phyloP scores from a whole-genome alignment of 2,329 filamentous ascomycete species.

The Ceratocystis huliohia region DNA sequence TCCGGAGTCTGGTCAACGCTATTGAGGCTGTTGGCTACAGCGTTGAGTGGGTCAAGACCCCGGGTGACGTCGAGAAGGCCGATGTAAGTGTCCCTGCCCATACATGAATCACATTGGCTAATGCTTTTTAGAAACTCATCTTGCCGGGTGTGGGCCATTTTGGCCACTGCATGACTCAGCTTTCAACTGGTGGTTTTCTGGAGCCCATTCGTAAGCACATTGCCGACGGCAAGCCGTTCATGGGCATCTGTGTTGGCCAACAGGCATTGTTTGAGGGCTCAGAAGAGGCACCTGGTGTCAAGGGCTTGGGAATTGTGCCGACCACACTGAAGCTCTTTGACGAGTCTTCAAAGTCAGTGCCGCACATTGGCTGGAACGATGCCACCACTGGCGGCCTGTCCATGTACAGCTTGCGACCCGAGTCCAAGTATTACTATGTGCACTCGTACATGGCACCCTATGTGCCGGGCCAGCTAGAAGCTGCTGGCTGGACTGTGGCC shows the following conservation, averaged over 20 bases:
- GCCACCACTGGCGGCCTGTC: slow-evolving; percentile 48
- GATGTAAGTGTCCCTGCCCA: slow-evolving; percentile 45
- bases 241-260: slow-evolving; percentile 91
- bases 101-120: background rate
- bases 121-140: slow-evolving; percentile 60
- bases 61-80: slow-evolving; percentile 70
- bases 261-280: slow-evolving; percentile 85
- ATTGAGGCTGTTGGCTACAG: slow-evolving; percentile 91
- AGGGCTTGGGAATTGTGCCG: slow-evolving; percentile 65
- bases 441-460: slow-evolving; percentile 87
- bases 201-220: slow-evolving; percentile 76
- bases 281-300: slow-evolving; percentile 57
- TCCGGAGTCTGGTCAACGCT: slow-evolving; percentile 90
- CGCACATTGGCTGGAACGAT: slow-evolving; percentile 97
- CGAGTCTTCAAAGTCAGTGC: slow-evolving; percentile 71
- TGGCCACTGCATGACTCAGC: slow-evolving; percentile 81
- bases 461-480: slow-evolving; percentile 57
- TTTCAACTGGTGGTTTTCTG: slow-evolving; percentile 69
- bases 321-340: slow-evolving; percentile 63
- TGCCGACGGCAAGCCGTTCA: slow-evolving; percentile 83
- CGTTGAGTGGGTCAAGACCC: slow-evolving; percentile 81
- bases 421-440: slow-evolving; percentile 97
- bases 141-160: slow-evolving; percentile 96
- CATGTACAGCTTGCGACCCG: slow-evolving; percentile 66
- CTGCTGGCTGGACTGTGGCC: slow-evolving; percentile 80